Percentiles rank a stretch among this genome's conserved stretches.
Evolutionary conservation across 805 yeast genomes (phyloP).

Genomic region (Ogataea kodamae): DNA sequence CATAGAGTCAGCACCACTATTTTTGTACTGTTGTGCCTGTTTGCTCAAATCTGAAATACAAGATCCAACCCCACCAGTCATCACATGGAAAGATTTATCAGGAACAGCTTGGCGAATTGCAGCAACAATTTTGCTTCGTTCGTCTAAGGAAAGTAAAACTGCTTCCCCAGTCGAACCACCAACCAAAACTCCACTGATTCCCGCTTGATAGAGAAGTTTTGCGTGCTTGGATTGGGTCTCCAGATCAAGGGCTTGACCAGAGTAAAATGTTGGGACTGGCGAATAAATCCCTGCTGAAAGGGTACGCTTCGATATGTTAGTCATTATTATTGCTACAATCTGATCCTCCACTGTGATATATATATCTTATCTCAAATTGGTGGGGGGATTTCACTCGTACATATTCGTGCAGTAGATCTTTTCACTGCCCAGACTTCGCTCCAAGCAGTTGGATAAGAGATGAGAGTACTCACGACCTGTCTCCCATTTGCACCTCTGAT

Average conservation of each 20-base stretch:
- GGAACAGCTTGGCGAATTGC: slow-evolving; percentile 37
- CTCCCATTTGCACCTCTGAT: slow-evolving; percentile 46
- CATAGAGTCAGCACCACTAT: slow-evolving; percentile 37
- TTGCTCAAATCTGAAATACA: slow-evolving; percentile 41
- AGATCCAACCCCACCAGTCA: slow-evolving; percentile 48
- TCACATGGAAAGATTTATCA: slow-evolving; percentile 34
- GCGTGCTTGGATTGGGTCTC: slow-evolving; percentile 46
- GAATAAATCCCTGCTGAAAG: slow-evolving; percentile 48
- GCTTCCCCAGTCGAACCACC: slow-evolving; percentile 58
- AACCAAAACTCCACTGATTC: slow-evolving; percentile 45
- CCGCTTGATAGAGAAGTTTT: slow-evolving; percentile 38
- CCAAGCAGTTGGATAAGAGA: slow-evolving; percentile 47
- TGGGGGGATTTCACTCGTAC: slow-evolving; percentile 31
- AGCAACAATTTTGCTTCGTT: slow-evolving; percentile 36
- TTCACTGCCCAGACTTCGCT: slow-evolving; percentile 49
- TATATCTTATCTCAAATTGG: neutral
- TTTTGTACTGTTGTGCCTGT: slow-evolving; percentile 34
- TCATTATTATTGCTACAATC: no score
- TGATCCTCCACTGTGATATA: no score
- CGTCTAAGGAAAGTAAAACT: slow-evolving; percentile 44
- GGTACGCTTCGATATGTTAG: no score
- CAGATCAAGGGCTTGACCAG: slow-evolving; percentile 38
- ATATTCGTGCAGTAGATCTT: slow-evolving; percentile 46
- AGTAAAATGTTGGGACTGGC: slow-evolving; percentile 54
- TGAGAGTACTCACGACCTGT: slow-evolving; percentile 51